These are phyloP conservation scores for Prunus persica DNA, from an alignment of 306 rosid genomes.

Conservation along the genomic window DNA sequence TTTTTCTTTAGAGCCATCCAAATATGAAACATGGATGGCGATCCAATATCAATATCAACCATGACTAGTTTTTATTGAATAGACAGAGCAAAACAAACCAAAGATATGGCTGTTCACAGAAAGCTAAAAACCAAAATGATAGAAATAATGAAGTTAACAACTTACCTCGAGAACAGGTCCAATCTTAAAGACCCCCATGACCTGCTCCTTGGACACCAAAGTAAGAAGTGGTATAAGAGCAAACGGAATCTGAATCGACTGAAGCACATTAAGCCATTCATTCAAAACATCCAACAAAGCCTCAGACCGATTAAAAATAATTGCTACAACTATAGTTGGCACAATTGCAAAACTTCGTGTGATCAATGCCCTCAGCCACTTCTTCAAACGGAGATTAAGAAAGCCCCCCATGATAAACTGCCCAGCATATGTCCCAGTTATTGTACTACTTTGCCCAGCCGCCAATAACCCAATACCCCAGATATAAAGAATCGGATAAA, in stretches of 20 bases:
- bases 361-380: conserved; percentile 87
- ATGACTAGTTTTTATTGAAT: background rate
- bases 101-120: background rate
- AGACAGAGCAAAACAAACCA: background rate
- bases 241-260: conserved; percentile 88
- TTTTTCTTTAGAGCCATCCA: background rate
- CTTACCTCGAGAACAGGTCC: conserved; percentile 74
- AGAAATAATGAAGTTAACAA: conserved; percentile 15
- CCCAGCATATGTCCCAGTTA: conserved; percentile 90
- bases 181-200: conserved; percentile 81
- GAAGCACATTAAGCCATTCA: conserved; percentile 94
- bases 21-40: background rate
- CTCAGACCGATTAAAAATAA: conserved; percentile 68
- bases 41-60: background rate
- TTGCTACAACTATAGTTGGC: conserved; percentile 77
- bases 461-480: conserved; percentile 93
- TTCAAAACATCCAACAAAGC: conserved; percentile 70
- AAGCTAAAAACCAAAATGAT: background rate
- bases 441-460: conserved; percentile 90
- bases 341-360: conserved; percentile 84
- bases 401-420: conserved; percentile 97
- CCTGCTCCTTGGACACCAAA: conserved; percentile 70
- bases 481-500: conserved; percentile 78
- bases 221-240: conserved; percentile 89
- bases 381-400: conserved; percentile 81